Evolutionary conservation across 345 rosid species (phyloP), one percentile per base, ranked within the genome.

Genomic region (Balakata baccata): DNA sequence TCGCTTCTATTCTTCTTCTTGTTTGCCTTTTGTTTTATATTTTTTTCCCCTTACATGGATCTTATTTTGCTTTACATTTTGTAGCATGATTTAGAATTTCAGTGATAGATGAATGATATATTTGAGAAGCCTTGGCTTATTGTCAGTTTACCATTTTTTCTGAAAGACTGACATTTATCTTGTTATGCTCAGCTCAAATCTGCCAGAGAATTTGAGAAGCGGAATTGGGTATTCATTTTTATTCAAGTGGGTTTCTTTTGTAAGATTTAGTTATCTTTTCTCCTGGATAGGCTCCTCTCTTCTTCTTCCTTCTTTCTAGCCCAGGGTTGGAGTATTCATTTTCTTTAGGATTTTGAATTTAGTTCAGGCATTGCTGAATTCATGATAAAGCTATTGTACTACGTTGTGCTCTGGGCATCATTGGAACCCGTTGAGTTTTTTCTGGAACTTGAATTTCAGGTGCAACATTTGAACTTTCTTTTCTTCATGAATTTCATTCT

Each of bases 171-270:
- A 66, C 78, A 81, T 75, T 73, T 58, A 64, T 77, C 63, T 72
- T 77, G 77, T 82, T 75, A 72, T 81, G 83, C 76, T 76, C 84
- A 79, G 89, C 86, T 83, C 60, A 75, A 76, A 79, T 79, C 68
- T 61, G 64, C 79, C 82, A 74, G 73, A 74, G 84, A 79, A 72
- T 81, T 70, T 74, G 75, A 81, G 60, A 82, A 68, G 70, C 69
- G 75, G 77, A 62, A 77, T 71, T 79, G 80, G 70, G 58, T 73
- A 68, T 39, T 58, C 29, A 63, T 49, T 66, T 64, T 67, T 58
- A 17, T 56, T 73, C 59, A 78, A 72, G 72, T 81, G 64, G 72
- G 70, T 58, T 47, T 64, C 73, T 62, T 65, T 25, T 69, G 45
- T 39, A 37, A 71, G 52, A 61, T 75, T 64, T 67, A 69, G 66